These are phyloP conservation scores for Areca catechu DNA, from an alignment of 176 grass and related monocot genomes.

Conservation along the genomic window DNA sequence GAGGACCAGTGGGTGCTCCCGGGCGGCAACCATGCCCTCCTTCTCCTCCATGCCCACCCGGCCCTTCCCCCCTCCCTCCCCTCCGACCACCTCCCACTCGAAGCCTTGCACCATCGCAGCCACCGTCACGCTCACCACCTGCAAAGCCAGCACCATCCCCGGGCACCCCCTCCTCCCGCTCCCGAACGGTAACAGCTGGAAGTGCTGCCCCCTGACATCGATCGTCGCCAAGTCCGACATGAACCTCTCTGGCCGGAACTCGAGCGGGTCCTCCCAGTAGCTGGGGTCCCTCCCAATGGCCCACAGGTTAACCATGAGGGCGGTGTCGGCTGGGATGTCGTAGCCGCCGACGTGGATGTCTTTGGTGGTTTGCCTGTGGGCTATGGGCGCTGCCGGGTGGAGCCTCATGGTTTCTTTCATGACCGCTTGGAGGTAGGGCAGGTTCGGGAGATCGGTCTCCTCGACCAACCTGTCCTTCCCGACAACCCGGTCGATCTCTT, in stretches of 20 bases:
- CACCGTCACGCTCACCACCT: background rate
- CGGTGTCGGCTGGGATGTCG: slow-evolving; percentile 35
- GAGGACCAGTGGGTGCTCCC: no score
- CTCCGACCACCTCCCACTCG: no score
- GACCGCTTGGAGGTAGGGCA: slow-evolving; percentile 48
- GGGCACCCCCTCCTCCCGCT: slow-evolving; percentile 24
- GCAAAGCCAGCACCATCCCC: no score
- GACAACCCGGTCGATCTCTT: slow-evolving; percentile 35
- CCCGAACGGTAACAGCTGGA: slow-evolving; percentile 62
- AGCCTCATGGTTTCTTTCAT: slow-evolving; percentile 51
- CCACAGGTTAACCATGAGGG: slow-evolving; percentile 45
- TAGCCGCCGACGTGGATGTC: slow-evolving; percentile 32
- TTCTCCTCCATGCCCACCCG: no score
- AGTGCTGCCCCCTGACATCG: slow-evolving; percentile 43
- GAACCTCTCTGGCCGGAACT: slow-evolving; percentile 41
- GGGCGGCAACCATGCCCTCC: no score
- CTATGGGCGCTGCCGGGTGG: slow-evolving; percentile 26
- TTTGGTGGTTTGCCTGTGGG: slow-evolving; percentile 31
- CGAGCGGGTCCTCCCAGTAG: slow-evolving; percentile 31
- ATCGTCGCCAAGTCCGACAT: slow-evolving; percentile 17
- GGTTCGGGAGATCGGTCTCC: slow-evolving; percentile 27
- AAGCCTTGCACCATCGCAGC: no score
- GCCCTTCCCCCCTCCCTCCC: no score
- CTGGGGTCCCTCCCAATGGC: slow-evolving; percentile 41
- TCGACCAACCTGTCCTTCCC: slow-evolving; percentile 22